These are phyloP conservation scores for Penicillium silybi DNA, from an alignment of 495 filamentous ascomycete species.

Conservation along the genomic window DNA sequence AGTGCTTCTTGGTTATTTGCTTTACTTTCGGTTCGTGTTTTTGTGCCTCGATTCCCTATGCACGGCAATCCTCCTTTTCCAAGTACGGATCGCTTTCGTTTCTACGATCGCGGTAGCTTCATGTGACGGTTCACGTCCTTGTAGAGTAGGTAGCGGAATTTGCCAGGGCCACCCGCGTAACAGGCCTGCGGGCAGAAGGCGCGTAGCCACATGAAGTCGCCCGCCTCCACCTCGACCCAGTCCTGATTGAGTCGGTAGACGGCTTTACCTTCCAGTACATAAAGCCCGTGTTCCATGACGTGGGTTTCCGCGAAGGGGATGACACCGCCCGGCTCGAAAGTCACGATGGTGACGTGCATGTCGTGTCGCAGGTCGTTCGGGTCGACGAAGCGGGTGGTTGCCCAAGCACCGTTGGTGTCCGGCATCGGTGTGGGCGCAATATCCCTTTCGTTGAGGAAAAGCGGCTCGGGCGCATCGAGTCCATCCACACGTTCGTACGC, in stretches of 20 bases:
- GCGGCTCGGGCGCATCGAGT: constrained; percentile 16
- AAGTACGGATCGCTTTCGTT: no score
- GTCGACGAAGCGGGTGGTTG: constrained; percentile 24
- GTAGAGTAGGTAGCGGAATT: constrained; percentile 29
- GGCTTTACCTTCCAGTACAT: constrained; percentile 27
- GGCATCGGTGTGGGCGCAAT: constrained; percentile 21
- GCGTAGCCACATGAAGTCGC: constrained; percentile 32
- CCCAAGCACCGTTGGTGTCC: constrained; percentile 23
- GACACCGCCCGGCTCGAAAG: constrained; percentile 23
- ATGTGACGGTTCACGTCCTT: constrained; percentile 32
- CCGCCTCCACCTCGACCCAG: constrained; percentile 30
- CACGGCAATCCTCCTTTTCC: no score
- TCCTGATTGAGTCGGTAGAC: constrained; percentile 30
- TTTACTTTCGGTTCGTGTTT: no score
- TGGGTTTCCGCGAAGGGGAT: constrained; percentile 27
- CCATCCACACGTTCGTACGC: constrained; percentile 22
- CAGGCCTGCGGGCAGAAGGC: constrained; percentile 31
- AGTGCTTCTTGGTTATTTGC: no score
- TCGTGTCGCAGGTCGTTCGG: constrained; percentile 26
- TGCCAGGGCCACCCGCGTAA: constrained; percentile 30
- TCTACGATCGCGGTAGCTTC: constrained; percentile 17
- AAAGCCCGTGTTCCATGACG: constrained; percentile 27
- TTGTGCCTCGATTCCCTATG: no score
- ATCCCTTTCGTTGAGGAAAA: constrained; percentile 27
- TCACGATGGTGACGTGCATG: constrained; percentile 28